Evolutionary conservation across 148 eudicot species (phyloP).

Genomic region (Rhododendron simsii): DNA sequence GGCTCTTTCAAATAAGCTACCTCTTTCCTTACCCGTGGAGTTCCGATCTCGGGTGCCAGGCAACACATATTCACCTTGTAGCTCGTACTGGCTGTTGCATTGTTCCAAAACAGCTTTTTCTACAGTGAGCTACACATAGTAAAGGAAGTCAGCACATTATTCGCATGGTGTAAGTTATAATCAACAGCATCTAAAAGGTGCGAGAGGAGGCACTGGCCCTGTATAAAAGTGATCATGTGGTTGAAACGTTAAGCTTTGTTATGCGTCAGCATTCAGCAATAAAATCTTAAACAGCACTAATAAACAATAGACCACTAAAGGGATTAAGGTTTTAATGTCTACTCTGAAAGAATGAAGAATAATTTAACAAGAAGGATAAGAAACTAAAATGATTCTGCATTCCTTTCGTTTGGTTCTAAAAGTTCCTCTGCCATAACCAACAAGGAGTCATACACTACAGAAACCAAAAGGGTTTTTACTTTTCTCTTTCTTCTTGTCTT

Average conservation of each 20-base stretch:
- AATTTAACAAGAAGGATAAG: neutral
- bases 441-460: neutral
- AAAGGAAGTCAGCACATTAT: neutral
- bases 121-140: conserved; percentile 68
- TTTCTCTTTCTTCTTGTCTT: neutral
- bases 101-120: conserved; percentile 96
- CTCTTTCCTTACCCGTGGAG: conserved; percentile 56
- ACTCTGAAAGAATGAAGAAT: neutral
- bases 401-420: neutral
- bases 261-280: neutral
- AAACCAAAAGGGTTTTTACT: neutral
- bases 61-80: conserved; percentile 96
- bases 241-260: neutral
- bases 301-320: neutral
- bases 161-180: neutral
- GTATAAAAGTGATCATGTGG: neutral
- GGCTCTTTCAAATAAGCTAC: conserved; percentile 69
- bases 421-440: neutral
- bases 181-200: neutral
- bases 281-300: neutral
- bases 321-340: neutral
- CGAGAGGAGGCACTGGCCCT: neutral
- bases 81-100: conserved; percentile 87
- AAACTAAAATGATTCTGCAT: neutral
- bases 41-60: conserved; percentile 90